Percentiles rank a stretch among this genome's conserved stretches.
phyloP scores from a whole-genome alignment of 202 grass and related monocot genomes.

The Setaria italica region DNA sequence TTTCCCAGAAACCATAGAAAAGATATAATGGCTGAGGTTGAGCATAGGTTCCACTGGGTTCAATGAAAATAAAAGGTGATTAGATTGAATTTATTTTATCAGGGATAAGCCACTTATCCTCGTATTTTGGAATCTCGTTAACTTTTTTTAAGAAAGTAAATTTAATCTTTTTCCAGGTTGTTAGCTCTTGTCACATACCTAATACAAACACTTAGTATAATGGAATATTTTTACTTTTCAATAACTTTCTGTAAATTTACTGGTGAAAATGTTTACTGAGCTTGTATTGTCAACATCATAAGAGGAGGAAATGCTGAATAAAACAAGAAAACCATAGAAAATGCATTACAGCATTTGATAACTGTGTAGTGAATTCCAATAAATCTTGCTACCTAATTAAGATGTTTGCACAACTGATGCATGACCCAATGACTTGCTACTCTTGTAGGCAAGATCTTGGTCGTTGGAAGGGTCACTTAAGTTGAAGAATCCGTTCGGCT shows the following conservation, averaged over 20 bases:
- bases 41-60: constrained; percentile 4
- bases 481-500: constrained; percentile 88
- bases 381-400: constrained; percentile 6
- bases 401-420: constrained; percentile 36
- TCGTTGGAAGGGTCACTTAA: constrained; percentile 94
- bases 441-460: constrained; percentile 78
- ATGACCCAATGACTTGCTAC: constrained; percentile 25
- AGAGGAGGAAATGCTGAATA: constrained; percentile 1
- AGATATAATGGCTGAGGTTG: not conserved
- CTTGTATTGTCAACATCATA: constrained; percentile 10
- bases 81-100: not conserved
- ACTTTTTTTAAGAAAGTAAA: not conserved
- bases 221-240: not conserved
- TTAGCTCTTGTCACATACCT: constrained; percentile 8
- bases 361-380: constrained; percentile 1
- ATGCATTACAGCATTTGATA: constrained; percentile 14
- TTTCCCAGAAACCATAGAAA: not conserved
- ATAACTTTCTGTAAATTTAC: not conserved
- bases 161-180: not conserved
- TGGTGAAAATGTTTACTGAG: not conserved
- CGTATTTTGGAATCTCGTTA: constrained; percentile 7
- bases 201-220: not conserved
- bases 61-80: not conserved
- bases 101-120: constrained; percentile 8
- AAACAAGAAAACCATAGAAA: not conserved